Evolutionary conservation across 371 early-diverging fungal genomes (phyloP), one percentile per base, ranked within the genome.

Genomic region (Fennellomyces sp.): DNA sequence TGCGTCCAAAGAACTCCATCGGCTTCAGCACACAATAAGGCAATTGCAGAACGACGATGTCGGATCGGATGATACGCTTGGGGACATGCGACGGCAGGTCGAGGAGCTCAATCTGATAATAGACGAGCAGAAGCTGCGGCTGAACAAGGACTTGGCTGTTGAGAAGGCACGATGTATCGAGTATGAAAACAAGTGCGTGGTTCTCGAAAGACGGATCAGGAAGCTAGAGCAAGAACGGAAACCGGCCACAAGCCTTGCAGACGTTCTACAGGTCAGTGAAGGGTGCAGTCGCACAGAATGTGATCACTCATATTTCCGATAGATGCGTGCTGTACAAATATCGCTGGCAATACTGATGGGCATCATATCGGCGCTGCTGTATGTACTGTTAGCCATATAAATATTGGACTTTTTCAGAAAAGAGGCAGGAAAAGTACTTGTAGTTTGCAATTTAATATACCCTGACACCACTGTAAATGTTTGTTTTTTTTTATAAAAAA

Each of bases 271-370:
- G 66, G 66, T 66, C 57, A 66, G 10, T 13, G 19, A 38, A 25
- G 21, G 12, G 29, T 17, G 17, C 21, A 45, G 25, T 19, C 23
- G 29, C 33, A 21, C 19, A 47, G 25, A 21, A n/a, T 47, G n/a
- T 30, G 5, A 47, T 27, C 2, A 21, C 27, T n/a, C 23, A 31
- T 17, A 19, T 25, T 2, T 55, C 3, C 12, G 13, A 23, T 55
- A 66, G 66, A 58, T 60, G 7, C 61, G 58, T 3, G 47, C 55
- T 12, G 52, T 66, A 12, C 66, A 66, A 38, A 19, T 66, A 36
- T 45, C 51, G 21, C 48, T 66, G 5, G 59, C 63, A n/a, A 41
- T 60, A 10, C 30, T 68, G 31, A 27, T 68, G 31, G 68, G 52
- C 21, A 30, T 63, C 10, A 60, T 68, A 30, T 68, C 68, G 5